These are phyloP conservation scores for Parachaetomium inaequale DNA, from an alignment of 495 filamentous ascomycete genomes.

Conservation along the genomic window DNA sequence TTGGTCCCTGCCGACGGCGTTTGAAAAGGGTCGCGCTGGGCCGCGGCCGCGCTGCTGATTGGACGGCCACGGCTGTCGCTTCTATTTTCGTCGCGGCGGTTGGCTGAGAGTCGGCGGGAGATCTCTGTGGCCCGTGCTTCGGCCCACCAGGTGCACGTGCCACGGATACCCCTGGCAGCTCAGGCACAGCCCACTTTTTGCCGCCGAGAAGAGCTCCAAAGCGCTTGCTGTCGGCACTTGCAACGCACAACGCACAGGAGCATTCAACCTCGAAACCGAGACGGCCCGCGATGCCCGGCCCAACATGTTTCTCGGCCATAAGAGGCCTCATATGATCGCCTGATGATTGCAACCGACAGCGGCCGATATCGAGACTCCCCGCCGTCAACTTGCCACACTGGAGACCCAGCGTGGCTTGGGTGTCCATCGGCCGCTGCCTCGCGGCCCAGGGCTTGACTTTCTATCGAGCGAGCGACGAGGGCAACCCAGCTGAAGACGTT, in stretches of 20 bases:
- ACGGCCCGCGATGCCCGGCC: constrained; percentile 1
- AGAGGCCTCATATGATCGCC: constrained; percentile 6
- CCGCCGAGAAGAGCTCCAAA: not conserved
- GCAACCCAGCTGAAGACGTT: not conserved
- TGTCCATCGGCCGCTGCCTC: not conserved
- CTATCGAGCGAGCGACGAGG: not conserved
- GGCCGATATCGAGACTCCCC: not conserved
- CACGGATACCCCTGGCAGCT: not conserved
- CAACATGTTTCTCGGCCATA: not conserved
- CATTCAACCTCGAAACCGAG: not conserved
- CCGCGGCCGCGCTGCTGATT: constrained; percentile 23
- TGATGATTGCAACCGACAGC: not conserved
- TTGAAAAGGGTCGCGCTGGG: constrained; percentile 13
- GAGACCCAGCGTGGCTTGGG: not conserved
- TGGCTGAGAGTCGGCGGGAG: constrained; percentile 10
- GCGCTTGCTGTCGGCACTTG: constrained; percentile 8
- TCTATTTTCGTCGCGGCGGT: constrained; percentile 27
- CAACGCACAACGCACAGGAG: not conserved
- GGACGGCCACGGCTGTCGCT: constrained; percentile 9
- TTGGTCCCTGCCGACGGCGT: constrained; percentile 15
- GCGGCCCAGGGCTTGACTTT: not conserved
- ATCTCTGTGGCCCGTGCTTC: constrained; percentile 1
- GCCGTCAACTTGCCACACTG: not conserved
- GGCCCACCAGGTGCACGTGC: constrained; percentile 4
- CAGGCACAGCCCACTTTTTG: constrained; percentile 10